phyloP scores from a whole-genome alignment of 176 grass and related monocot species.

The Elymus sibiricus region DNA sequence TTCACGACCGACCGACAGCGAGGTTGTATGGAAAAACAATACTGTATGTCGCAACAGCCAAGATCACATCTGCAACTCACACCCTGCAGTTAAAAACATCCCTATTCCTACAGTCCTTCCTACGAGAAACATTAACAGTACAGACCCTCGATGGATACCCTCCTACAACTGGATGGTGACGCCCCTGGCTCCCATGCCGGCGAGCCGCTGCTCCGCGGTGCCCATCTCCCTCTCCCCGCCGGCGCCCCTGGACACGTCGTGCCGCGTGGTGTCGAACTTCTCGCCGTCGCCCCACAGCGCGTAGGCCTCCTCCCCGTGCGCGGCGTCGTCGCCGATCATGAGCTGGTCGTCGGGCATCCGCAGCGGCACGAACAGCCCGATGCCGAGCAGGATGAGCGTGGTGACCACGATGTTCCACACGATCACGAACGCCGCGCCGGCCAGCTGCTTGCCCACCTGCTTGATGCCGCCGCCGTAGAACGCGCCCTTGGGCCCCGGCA shows the following conservation, averaged over 20 bases:
- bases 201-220: constrained; percentile 30
- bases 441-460: constrained; percentile 70
- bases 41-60: not conserved
- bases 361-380: constrained; percentile 51
- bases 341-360: constrained; percentile 83
- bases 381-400: constrained; percentile 57
- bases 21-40: not conserved
- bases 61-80: not conserved
- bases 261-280: constrained; percentile 69
- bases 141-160: not conserved
- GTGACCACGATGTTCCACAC: constrained; percentile 59
- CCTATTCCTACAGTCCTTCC: not conserved
- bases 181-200: constrained; percentile 54
- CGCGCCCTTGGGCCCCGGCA: constrained; percentile 37
- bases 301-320: constrained; percentile 85
- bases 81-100: not conserved
- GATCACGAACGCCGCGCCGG: constrained; percentile 64
- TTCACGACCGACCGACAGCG: no score
- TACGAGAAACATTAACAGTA: not conserved
- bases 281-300: constrained; percentile 85
- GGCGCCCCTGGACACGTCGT: constrained; percentile 44
- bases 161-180: constrained; percentile 77
- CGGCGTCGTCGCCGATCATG: constrained; percentile 79
- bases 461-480: constrained; percentile 64
- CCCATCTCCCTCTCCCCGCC: constrained; percentile 34